Evolutionary conservation across 2,329 filamentous ascomycete species (phyloP), one percentile per base, ranked within the genome.

Genomic region (Dactylellina cionopaga): DNA sequence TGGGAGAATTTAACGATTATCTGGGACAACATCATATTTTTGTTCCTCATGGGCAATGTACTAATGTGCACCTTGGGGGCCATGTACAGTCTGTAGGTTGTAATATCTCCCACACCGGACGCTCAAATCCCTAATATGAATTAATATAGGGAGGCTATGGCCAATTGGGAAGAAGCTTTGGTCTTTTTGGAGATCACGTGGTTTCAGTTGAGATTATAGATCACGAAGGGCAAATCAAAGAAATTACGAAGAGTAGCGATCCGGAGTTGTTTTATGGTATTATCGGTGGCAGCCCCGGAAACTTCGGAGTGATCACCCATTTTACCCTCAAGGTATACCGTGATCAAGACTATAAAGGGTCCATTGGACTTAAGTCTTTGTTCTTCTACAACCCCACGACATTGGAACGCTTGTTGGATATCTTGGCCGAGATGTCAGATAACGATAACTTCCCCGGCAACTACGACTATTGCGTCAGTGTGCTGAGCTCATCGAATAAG

Each of bases 391-490:
- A 79, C 3, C 77, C 78, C 1, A 73, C 80, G 17, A 80, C 78
- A 0, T 78, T 84, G 10, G 80, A 80, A 65, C 74, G 78, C 3
- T 78, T 84, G 0, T 75, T 84, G 0, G 77, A 80, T 25, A 79
- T 79, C 9, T 75, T 84, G 1, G 82, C 80, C 0, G 80, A 81
- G 62, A 84, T 83, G 81, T 79, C 81, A 1, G 83, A 84, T 22
- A 77, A 83, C 58, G 76, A 79, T 0, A 75, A 80, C 22, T 81
- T 82, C 58, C 82, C 83, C 1, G 79, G 82, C 1, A 83, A 83
- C 75, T 84, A 82, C 56, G 83, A 84, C 74, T 77, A 83, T 10
- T 83, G 81, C 64, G 77, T 84, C 74, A 84, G 80, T 74, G 82
- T 84, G 2, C 78, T 84, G 29, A 83, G 82, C 63, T 81, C 79